phyloP scores from a whole-genome alignment of 176 grass and related monocot genomes.

The Dactylis glomerata region DNA sequence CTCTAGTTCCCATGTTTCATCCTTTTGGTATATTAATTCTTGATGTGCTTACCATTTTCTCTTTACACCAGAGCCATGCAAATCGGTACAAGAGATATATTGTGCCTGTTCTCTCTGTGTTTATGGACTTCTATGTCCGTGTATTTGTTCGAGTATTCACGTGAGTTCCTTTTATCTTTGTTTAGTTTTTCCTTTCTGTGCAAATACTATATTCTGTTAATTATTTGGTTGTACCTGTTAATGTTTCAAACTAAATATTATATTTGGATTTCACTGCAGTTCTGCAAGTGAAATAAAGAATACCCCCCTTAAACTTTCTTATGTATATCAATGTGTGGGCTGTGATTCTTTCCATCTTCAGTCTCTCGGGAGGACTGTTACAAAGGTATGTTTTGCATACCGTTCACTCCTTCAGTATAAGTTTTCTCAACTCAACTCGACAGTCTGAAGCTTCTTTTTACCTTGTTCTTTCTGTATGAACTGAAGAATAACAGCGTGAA shows the following conservation, averaged over 20 bases:
- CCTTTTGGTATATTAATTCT: not conserved
- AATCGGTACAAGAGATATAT: constrained; percentile 97
- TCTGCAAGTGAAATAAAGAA: constrained; percentile 95
- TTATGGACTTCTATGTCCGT: constrained; percentile 97
- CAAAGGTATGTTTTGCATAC: constrained; percentile 50
- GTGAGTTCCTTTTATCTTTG: constrained; percentile 38
- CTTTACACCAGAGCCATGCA: constrained; percentile 80
- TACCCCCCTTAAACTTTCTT: constrained; percentile 92
- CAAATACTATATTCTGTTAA: not conserved
- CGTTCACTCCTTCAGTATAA: not conserved
- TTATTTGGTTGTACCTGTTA: constrained; percentile 12
- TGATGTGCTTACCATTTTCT: constrained; percentile 20
- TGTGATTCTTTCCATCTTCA: constrained; percentile 99
- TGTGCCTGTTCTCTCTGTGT: constrained; percentile 85
- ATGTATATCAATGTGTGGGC: constrained; percentile 90
- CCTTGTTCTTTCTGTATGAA: constrained; percentile 22
- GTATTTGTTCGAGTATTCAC: constrained; percentile 98
- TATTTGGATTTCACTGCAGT: constrained; percentile 48
- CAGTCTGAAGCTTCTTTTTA: constrained; percentile 25
- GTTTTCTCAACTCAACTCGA: not conserved
- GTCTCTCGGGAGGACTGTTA: constrained; percentile 64
- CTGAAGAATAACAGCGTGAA: constrained; percentile 78
- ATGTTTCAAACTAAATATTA: constrained; percentile 13
- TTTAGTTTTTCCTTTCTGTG: not conserved
- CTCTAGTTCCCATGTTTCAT: constrained; percentile 9